Percentiles rank a stretch among this genome's conserved stretches.
Conservation (phyloP, 169 alveolate species). For the Amoebophrya sp. region DNA sequence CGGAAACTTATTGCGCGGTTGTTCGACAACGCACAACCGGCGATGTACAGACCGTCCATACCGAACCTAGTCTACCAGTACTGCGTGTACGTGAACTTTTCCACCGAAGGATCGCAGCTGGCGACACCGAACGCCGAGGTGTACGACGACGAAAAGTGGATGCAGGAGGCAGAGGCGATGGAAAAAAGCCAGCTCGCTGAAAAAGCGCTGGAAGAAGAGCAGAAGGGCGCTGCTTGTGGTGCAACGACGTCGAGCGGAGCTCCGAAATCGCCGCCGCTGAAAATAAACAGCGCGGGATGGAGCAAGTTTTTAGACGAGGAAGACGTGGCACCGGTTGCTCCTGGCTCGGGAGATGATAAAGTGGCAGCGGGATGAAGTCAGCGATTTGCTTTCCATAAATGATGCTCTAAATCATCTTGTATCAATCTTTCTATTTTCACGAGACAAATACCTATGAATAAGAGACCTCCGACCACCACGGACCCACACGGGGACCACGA, state of each 20-base stretch:
- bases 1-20: no score
- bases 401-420: no score
- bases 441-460: no score
- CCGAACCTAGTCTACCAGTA: not conserved
- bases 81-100: not conserved
- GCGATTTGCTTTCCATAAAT: no score
- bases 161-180: not conserved
- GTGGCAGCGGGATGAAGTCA: no score
- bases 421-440: no score
- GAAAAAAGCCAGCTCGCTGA: not conserved
- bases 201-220: not conserved
- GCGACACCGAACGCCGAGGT: no score
- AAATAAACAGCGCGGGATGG: not conserved
- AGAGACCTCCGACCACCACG: no score
- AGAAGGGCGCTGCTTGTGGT: not conserved
- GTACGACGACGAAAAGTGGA: not conserved
- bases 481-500: no score
- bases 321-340: no score
- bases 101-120: not conserved
- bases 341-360: no score
- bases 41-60: not conserved
- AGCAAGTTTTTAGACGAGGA: not conserved
- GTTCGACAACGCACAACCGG: not conserved
- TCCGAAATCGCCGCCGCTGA: not conserved
- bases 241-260: not conserved